These are phyloP conservation scores for Teratosphaeriaceae sp. DNA, from an alignment of 2,329 filamentous ascomycete genomes.

Conservation along the genomic window DNA sequence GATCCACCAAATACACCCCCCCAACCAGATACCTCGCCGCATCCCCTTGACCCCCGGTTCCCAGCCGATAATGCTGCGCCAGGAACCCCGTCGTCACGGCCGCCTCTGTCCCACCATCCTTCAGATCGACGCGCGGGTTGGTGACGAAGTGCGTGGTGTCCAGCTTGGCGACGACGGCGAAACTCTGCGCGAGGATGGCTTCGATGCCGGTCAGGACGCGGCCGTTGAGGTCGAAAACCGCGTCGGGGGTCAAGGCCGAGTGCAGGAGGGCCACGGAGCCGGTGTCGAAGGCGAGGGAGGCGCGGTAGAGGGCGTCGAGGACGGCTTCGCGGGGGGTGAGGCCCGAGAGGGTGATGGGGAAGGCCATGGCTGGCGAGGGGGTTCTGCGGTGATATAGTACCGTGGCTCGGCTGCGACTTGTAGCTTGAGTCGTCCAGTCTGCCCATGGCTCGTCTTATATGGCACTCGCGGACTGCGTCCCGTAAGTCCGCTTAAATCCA, in stretches of 20 bases:
- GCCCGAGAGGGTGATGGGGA: slow-evolving; percentile 5
- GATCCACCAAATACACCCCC: slow-evolving; percentile 25
- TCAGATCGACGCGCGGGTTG: slow-evolving; percentile 25
- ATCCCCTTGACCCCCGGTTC: slow-evolving; percentile 22
- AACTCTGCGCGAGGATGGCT: slow-evolving; percentile 15
- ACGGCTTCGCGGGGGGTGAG: slow-evolving; percentile 28
- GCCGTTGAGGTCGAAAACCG: slow-evolving; percentile 17
- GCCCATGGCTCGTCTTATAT: too few species aligned
- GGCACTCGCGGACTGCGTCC: too few species aligned
- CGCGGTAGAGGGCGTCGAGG: slow-evolving; percentile 28
- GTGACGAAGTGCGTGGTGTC: slow-evolving; percentile 30
- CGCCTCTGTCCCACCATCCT: slow-evolving; percentile 22
- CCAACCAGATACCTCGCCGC: slow-evolving; percentile 21
- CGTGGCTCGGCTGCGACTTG: too few species aligned
- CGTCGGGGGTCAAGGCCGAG: slow-evolving; percentile 23
- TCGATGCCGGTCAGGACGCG: slow-evolving; percentile 15
- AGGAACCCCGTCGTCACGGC: slow-evolving; percentile 20
- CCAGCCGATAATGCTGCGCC: slow-evolving; percentile 25
- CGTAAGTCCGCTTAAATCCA: too few species aligned
- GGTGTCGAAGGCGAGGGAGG: slow-evolving; percentile 23
- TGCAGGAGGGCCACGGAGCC: slow-evolving; percentile 24
- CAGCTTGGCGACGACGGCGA: slow-evolving; percentile 19
- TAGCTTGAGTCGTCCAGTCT: too few species aligned
- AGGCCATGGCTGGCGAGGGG: background rate
- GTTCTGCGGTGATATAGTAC: too few species aligned